Conservation (phyloP, 148 eudicot genomes). For the Fagopyrum esculentum region DNA sequence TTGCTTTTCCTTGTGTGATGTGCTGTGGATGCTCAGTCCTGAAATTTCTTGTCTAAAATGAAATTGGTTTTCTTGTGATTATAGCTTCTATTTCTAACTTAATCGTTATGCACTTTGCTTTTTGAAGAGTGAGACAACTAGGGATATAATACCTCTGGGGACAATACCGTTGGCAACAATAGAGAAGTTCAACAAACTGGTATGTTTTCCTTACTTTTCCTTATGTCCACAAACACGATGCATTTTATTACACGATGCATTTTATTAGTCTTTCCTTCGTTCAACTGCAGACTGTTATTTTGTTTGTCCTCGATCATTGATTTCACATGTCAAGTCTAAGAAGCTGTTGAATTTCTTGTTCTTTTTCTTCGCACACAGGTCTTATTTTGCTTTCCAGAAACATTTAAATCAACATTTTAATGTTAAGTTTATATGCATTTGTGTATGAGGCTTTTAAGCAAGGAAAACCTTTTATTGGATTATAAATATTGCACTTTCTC, state of each 20-base stretch:
- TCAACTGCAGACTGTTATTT: not conserved
- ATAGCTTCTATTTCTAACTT: not conserved
- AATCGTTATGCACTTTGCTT: slow-evolving; percentile 11
- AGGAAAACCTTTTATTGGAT: not conserved
- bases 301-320: not conserved
- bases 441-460: not conserved
- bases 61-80: not conserved
- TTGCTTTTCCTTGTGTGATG: not conserved
- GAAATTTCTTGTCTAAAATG: not conserved
- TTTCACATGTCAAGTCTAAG: not conserved
- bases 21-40: not conserved
- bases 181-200: slow-evolving; percentile 79
- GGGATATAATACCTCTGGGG: slow-evolving; percentile 80
- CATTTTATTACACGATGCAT: not conserved
- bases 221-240: not conserved
- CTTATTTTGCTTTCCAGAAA: not conserved
- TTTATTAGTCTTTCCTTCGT: not conserved
- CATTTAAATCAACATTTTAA: not conserved
- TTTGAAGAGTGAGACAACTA: slow-evolving; percentile 69
- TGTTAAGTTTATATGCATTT: not conserved
- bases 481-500: not conserved
- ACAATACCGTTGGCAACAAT: slow-evolving; percentile 81
- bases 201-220: slow-evolving; percentile 33
- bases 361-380: not conserved
- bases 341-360: not conserved